These are phyloP conservation scores for Verbascum thapsus DNA, from an alignment of 257 asterid genomes.

Conservation along the genomic window DNA sequence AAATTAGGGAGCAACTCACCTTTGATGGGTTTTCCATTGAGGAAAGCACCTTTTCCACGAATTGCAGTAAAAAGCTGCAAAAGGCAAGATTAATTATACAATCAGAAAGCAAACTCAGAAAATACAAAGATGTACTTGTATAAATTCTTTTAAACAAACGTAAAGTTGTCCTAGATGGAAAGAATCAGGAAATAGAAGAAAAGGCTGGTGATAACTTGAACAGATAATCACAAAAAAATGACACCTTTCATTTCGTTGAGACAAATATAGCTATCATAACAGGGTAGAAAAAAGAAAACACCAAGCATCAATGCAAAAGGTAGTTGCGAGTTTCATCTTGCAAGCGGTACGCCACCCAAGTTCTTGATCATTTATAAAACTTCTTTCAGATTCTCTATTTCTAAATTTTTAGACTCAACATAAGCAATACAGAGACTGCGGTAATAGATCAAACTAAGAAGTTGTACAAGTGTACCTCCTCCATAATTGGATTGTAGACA, in stretches of 20 bases:
- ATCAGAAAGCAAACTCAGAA: slow-evolving; percentile 10
- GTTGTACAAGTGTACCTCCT: slow-evolving; percentile 58
- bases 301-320: slow-evolving; percentile 7
- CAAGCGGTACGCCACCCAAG: not conserved
- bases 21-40: slow-evolving; percentile 72
- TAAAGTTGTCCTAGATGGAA: too few relatives aligned
- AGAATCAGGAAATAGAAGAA: slow-evolving; percentile 3
- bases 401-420: not conserved
- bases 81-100: slow-evolving; percentile 24
- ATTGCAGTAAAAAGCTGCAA: slow-evolving; percentile 76
- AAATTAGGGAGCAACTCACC: slow-evolving; percentile 39
- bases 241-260: not conserved
- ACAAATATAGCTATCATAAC: slow-evolving; percentile 6
- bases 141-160: slow-evolving; percentile 10
- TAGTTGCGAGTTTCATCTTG: not conserved
- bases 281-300: not conserved
- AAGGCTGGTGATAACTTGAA: slow-evolving; percentile 12
- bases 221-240: not conserved
- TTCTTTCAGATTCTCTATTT: not conserved
- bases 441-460: not conserved
- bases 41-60: slow-evolving; percentile 74
- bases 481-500: slow-evolving; percentile 79
- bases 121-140: not conserved
- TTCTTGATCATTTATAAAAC: slow-evolving; percentile 6
- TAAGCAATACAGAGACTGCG: slow-evolving; percentile 12